Base-by-base conservation (phyloP, 306 rosid species). In the Castanea mollissima region DNA sequence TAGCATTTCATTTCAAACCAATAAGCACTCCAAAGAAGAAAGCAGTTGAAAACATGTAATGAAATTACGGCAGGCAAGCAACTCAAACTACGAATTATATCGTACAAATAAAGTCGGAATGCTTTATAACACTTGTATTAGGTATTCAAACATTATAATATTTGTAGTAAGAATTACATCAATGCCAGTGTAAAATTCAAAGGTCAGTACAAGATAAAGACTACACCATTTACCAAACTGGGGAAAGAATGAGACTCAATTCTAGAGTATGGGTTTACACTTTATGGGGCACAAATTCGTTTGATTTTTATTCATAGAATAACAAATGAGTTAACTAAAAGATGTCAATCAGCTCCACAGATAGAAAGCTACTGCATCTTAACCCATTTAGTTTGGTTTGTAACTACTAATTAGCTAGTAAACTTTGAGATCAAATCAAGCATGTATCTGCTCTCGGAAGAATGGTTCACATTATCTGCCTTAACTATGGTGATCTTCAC, bases 401-500 rank as follows among this genome's bases (percentile, higher is more conserved):
- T 19, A 38, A 73, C 21, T 34, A 79, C 71, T 77, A 46, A 83
- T 78, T 86, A 79, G 87, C 88, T 78, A n/a, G 81, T 67, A 74
- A 83, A 77, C 74, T 90, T 88, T 13, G 91, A 86, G 81, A 94
- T 83, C 74, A 76, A 76, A 76, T 90, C 97, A 68, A 95, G 88
- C 93, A 88, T 71, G 86, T 85, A 76, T 82, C 78, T 82, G 86
- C 96, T 87, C 84, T 93, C 97, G 3, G 92, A 78, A 80, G 96
- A 83, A 83, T 89, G 80, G 83, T 90, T 81, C 82, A 93, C 91
- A 75, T 78, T 83, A 79, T 93, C 99, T 4, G 91, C 98, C 92
- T 93, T 93, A 25, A 96, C 91, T 41, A 91, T 92, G 6, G 97
- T 93, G 79, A 88, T 88, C 85, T 93, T 96, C 84, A 93, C 92